phyloP scores from a whole-genome alignment of 202 grass and related monocot species.

The Hordeum pubiflorum region DNA sequence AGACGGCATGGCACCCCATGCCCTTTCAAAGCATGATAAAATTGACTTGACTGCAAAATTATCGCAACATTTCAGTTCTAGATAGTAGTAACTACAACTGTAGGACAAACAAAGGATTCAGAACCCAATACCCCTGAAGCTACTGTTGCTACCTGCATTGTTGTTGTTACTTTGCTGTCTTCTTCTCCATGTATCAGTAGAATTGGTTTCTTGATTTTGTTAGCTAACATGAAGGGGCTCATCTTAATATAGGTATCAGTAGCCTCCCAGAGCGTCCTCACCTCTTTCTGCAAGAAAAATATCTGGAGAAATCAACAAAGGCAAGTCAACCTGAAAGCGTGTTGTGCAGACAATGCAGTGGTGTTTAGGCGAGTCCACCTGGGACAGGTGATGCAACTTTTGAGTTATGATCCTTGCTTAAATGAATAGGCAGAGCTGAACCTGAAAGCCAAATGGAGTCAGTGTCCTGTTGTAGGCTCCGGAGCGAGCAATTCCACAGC shows the following conservation, averaged over 20 bases:
- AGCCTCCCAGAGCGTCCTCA: slow-evolving; percentile 75
- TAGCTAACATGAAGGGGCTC: slow-evolving; percentile 83
- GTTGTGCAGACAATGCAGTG: background rate
- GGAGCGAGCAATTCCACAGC: slow-evolving; percentile 59
- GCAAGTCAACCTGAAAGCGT: background rate
- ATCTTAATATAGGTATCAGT: slow-evolving; percentile 70
- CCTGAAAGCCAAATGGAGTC: slow-evolving; percentile 79
- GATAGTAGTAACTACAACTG: slow-evolving; percentile 5
- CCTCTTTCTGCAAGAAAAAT: slow-evolving; percentile 52
- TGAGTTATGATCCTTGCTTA: background rate
- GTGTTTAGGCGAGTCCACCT: background rate
- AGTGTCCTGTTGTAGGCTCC: slow-evolving; percentile 77
- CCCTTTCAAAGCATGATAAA: slow-evolving; percentile 82
- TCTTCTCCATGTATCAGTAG: slow-evolving; percentile 81
- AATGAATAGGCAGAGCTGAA: background rate
- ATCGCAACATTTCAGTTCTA: background rate
- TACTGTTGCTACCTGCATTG: slow-evolving; percentile 60
- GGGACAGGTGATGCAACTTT: background rate
- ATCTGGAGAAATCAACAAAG: background rate
- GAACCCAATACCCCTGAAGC: slow-evolving; percentile 7
- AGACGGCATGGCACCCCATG: slow-evolving; percentile 62
- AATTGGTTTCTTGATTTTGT: slow-evolving; percentile 82
- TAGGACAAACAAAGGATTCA: background rate
- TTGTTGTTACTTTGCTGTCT: slow-evolving; percentile 75
- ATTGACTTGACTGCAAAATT: slow-evolving; percentile 58